phyloP scores from a whole-genome alignment of 139 green algal genomes.

The Chlamydomonas sphaeroides region DNA sequence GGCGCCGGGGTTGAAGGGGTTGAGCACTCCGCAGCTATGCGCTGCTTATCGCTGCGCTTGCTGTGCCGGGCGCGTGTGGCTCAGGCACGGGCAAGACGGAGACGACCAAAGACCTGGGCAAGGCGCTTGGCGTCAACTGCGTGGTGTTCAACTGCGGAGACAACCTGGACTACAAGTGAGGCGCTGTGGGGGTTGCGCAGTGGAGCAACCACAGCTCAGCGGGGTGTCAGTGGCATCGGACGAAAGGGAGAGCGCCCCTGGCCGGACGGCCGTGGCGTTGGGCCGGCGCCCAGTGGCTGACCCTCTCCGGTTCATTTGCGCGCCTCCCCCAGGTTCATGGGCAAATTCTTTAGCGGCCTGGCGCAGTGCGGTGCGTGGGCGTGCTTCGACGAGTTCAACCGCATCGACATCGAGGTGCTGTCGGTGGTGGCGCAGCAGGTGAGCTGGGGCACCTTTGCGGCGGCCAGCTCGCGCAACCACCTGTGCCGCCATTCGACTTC shows the following conservation, averaged over 20 bases:
- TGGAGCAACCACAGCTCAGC: no score
- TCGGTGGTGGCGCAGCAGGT: conserved; percentile 88
- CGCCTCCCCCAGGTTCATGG: conserved; percentile 75
- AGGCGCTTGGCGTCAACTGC: conserved; percentile 87
- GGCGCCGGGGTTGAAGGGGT: no score
- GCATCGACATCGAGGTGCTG: conserved; percentile 91
- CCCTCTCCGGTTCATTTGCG: no score
- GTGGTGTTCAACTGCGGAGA: conserved; percentile 95
- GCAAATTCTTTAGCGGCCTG: conserved; percentile 90
- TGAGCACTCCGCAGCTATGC: no score
- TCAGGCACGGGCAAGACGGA: conserved; percentile 91
- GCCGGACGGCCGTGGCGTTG: no score
- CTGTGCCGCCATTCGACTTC: neutral
- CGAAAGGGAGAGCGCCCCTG: no score
- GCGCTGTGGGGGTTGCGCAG: no score
- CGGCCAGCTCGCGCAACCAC: neutral
- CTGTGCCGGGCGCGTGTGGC: no score
- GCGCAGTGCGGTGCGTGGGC: conserved; percentile 87
- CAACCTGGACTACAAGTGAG: conserved; percentile 88
- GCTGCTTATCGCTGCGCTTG: no score
- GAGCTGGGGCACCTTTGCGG: neutral
- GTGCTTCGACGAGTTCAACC: conserved; percentile 94
- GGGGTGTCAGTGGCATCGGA: no score
- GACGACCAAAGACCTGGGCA: conserved; percentile 91
- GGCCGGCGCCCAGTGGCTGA: no score